Evolutionary conservation across 257 asterid genomes (phyloP).

Genomic region (Solanum rostratum): DNA sequence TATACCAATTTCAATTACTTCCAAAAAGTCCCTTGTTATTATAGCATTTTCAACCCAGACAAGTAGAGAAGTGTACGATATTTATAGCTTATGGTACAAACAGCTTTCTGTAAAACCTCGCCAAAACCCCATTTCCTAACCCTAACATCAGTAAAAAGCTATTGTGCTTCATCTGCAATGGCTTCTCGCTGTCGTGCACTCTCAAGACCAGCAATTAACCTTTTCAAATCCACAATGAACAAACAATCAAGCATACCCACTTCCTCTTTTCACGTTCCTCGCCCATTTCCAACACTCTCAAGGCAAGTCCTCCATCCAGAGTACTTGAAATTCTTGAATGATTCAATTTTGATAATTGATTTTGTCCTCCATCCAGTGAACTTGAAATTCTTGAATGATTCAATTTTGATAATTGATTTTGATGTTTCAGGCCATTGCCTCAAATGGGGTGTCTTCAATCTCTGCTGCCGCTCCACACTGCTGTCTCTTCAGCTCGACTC

Average conservation of each 20-base stretch:
- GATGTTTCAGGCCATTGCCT: conserved; percentile 24
- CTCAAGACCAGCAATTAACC: conserved; percentile 56
- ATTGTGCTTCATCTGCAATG: conserved; percentile 11
- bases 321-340: not conserved
- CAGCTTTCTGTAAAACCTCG: conserved; percentile 15
- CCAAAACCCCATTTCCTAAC: conserved; percentile 10
- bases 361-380: too few species aligned
- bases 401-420: not conserved
- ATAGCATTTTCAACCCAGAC: not conserved
- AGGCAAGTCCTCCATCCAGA: conserved; percentile 3
- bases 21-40: too few species aligned
- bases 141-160: conserved; percentile 11
- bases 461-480: conserved; percentile 65
- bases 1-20: too few species aligned
- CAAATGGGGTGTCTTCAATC: conserved; percentile 67
- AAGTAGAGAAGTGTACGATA: not conserved
- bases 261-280: conserved; percentile 5
- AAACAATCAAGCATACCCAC: conserved; percentile 27
- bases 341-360: not conserved
- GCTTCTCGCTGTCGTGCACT: conserved; percentile 61
- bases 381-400: too few species aligned
- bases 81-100: not conserved
- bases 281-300: conserved; percentile 16
- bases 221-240: conserved; percentile 39
- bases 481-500: conserved; percentile 76